Percentiles rank a stretch among this genome's conserved stretches.
Conservation (phyloP, 2,329 filamentous ascomycete genomes). For the Zymoseptoria crescenta region DNA sequence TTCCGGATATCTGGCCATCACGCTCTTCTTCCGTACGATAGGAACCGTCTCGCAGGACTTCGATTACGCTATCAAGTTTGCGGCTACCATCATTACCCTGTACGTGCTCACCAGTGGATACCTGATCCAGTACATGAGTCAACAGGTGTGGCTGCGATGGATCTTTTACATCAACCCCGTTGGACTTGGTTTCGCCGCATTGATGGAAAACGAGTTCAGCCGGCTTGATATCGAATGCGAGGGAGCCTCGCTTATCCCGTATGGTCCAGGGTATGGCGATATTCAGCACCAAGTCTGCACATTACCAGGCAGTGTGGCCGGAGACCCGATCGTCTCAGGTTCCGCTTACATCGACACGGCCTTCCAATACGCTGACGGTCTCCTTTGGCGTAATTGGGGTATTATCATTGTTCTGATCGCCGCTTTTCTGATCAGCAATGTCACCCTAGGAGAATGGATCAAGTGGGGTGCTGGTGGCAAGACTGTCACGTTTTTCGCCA, state of each 20-base stretch:
- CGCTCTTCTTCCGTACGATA: constrained; percentile 67
- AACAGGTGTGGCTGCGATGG: constrained; percentile 73
- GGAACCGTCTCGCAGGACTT: constrained; percentile 72
- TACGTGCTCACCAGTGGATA: constrained; percentile 77
- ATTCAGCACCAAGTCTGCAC: constrained; percentile 75
- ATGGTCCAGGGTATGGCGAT: constrained; percentile 60
- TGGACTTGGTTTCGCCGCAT: constrained; percentile 63
- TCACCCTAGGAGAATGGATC: constrained; percentile 69
- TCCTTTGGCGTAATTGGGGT: constrained; percentile 78
- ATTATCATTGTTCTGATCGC: constrained; percentile 70
- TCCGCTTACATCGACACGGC: constrained; percentile 59
- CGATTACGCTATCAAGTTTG: constrained; percentile 74
- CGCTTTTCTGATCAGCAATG: constrained; percentile 67
- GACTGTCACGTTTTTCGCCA: constrained; percentile 67
- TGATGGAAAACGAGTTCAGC: constrained; percentile 85
- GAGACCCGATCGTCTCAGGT: constrained; percentile 57
- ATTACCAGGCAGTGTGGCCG: constrained; percentile 61
- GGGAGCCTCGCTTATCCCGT: constrained; percentile 60
- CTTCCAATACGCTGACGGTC: constrained; percentile 57
- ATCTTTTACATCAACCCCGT: constrained; percentile 68
- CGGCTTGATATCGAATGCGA: constrained; percentile 62
- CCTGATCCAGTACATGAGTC: constrained; percentile 67
- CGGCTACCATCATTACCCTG: constrained; percentile 70
- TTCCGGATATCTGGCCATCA: constrained; percentile 50
- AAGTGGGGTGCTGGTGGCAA: constrained; percentile 75